A percentile compares a stretch with the other conserved stretches of the same genome.
phyloP scores from a whole-genome alignment of 1,139 yeast genomes.

The Pichia sp. region DNA sequence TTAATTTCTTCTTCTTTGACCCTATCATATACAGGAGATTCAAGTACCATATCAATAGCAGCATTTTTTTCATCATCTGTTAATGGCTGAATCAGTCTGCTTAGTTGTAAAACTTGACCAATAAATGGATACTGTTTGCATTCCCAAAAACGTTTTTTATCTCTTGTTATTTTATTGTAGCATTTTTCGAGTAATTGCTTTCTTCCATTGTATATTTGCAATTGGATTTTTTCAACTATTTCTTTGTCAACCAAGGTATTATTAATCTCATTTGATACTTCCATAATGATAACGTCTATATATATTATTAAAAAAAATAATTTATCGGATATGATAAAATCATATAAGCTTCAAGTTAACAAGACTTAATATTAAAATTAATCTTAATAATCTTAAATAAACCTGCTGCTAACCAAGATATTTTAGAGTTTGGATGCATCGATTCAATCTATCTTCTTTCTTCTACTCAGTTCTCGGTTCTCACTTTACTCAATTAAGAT shows the following conservation, averaged over 20 bases:
- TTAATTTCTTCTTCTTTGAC: constrained; percentile 30
- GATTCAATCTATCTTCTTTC: too few relatives aligned
- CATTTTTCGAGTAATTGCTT: not conserved
- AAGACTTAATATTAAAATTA: too few relatives aligned
- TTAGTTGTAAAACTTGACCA: constrained; percentile 1
- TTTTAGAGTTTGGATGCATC: too few relatives aligned
- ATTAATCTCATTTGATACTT: not conserved
- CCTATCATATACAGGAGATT: constrained; percentile 34
- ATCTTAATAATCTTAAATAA: too few relatives aligned
- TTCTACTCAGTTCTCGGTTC: too few relatives aligned
- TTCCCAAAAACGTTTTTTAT: not conserved
- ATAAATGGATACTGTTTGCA: constrained; percentile 3
- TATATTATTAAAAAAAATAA: too few relatives aligned
- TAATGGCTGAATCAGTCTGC: constrained; percentile 7
- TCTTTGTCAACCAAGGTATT: not conserved
- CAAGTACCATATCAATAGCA: constrained; percentile 36
- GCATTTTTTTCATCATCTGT: constrained; percentile 15
- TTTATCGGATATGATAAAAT: too few relatives aligned
- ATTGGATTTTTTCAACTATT: not conserved
- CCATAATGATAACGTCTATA: not conserved
- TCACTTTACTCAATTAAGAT: too few relatives aligned
- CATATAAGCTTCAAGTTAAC: too few relatives aligned
- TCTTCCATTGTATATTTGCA: constrained; percentile 3
- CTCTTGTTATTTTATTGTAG: not conserved
- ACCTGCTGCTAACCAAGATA: too few relatives aligned